Base-by-base conservation (phyloP, 2,329 filamentous ascomycete species). In the Eutypa lata region DNA sequence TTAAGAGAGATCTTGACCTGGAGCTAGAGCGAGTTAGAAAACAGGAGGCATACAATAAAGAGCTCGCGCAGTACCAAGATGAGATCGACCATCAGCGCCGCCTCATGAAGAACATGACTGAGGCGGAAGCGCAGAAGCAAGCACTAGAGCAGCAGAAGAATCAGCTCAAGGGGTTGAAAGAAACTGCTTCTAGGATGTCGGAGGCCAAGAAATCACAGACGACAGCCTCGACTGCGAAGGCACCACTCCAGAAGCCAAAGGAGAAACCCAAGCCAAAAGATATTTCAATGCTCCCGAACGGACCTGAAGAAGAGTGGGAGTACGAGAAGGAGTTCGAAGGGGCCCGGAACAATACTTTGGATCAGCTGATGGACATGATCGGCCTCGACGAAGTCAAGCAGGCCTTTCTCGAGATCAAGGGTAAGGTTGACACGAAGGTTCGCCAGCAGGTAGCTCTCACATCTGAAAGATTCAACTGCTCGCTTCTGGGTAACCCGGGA, bases 401-500 rank as follows among this genome's bases (percentile, higher is more conserved):
- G 2, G 66, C 82, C 13, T 82, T 91, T 22, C 68, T 92, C 0
- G 61, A 63, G 0, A 82, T 89, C 63, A 90, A 90, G 58, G 69
- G 72, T 0, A 81, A 76, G 43, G 76, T 90, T 0, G 87, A 91
- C 38, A 81, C 77, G 0, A 68, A 75, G 0, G 60, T 84, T 0
- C 75, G 84, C 0, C 88, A 91, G 63, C 71, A 72, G 0, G 68
- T 81, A 0, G 75, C 82, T 1, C 64, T 88, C 0, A 72, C 69
- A 1, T 69, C 73, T 0, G 84, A 90, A 54, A 73, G 89, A 1
- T 84, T 87, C 49, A 81, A 86, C 7, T 78, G 80, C 1, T 77
- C 78, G 0, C 67, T 91, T 3, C 68, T 91, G 0, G 88, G 89
- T 0, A 91, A 91, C 58, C 88, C 88, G 0, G 88, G 89, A 2